A percentile compares a stretch with the other conserved stretches of the same genome.
Evolutionary conservation across 768 basidiomycete genomes (phyloP).

Genomic region (Lenzites betulinus): DNA sequence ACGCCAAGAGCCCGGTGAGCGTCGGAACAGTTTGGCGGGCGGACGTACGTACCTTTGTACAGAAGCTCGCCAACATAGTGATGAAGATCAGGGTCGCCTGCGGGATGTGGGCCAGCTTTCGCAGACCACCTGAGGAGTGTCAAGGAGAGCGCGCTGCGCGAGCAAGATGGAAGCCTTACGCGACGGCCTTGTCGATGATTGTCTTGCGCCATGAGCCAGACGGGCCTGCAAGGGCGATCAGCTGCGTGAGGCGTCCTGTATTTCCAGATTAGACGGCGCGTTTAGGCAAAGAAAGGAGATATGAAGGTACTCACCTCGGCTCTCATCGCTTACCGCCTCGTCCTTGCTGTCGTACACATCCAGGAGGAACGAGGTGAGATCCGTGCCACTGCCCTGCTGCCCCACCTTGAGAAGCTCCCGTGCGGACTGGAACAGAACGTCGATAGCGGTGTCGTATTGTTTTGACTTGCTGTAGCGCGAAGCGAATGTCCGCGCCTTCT

Average conservation of each 20-base stretch:
- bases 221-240: conserved; percentile 83
- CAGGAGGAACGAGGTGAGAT: conserved; percentile 77
- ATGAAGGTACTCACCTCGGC: conserved; percentile 57
- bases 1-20: conserved; percentile 10
- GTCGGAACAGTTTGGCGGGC: background rate
- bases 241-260: conserved; percentile 83
- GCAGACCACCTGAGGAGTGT: conserved; percentile 73
- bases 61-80: conserved; percentile 89
- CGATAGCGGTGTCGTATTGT: conserved; percentile 85
- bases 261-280: background rate
- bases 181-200: conserved; percentile 78
- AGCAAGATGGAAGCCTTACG: conserved; percentile 52
- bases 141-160: conserved; percentile 5
- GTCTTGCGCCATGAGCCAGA: conserved; percentile 89
- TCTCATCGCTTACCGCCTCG: conserved; percentile 73
- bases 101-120: conserved; percentile 74
- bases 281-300: background rate
- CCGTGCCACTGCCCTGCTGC: conserved; percentile 88
- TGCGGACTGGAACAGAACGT: conserved; percentile 90
- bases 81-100: conserved; percentile 86
- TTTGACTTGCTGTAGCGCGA: conserved; percentile 81
- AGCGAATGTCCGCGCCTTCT: conserved; percentile 95
- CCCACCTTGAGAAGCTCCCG: conserved; percentile 86
- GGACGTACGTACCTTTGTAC: conserved; percentile 63
- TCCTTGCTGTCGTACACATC: conserved; percentile 81